Base-by-base conservation (phyloP, 2,329 filamentous ascomycete species). In the Torrubiellomyces zombiae region DNA sequence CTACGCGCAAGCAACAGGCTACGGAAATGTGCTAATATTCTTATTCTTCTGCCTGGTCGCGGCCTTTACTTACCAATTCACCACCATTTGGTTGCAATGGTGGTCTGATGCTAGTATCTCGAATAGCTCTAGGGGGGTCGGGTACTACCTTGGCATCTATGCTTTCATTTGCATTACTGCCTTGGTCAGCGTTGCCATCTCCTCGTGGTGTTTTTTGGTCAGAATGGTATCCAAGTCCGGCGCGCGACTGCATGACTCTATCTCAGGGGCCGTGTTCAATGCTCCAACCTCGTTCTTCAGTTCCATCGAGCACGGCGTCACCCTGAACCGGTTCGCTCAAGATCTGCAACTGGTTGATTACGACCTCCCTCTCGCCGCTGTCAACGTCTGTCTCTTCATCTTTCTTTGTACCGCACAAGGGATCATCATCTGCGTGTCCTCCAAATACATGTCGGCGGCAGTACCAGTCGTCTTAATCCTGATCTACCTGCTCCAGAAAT, bases 401-500 rank as follows among this genome's bases (percentile, higher is more conserved):
- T 15, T 23, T 9, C 16, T 15, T 1, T 14, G 14, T 15, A 23
- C 16, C 14, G 21, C 16, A 5, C 16, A 14, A 5, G 21, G 14
- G 6, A 15, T 23, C 12, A 14, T 23, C 21, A 15, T 23, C 21
- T 23, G 15, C 2, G 16, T 23, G 10, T 14, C 14, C 1, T 23
- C 21, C 1, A 23, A 24, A 11, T 32, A 32, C 12, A 23, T 31
- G 2, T 23, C 20, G 8, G 26, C 26, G 6, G 27, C 28, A 9
- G 23, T 32, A 3, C 31, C 31, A 8, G 14, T 32, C 11, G 25
- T 30, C 12, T 23, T 23, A 4, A 7, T n/a, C 5, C 12, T 20
- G 19, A 9, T 32, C 14, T 28, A 18, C 15, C 26, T 32, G 7
- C 11, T 43, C 6, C 39, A 43, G 14, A 26, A 18, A 6, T 36